Base-by-base conservation (phyloP, 2,329 filamentous ascomycete species). In the Aspergillus amoenus region DNA sequence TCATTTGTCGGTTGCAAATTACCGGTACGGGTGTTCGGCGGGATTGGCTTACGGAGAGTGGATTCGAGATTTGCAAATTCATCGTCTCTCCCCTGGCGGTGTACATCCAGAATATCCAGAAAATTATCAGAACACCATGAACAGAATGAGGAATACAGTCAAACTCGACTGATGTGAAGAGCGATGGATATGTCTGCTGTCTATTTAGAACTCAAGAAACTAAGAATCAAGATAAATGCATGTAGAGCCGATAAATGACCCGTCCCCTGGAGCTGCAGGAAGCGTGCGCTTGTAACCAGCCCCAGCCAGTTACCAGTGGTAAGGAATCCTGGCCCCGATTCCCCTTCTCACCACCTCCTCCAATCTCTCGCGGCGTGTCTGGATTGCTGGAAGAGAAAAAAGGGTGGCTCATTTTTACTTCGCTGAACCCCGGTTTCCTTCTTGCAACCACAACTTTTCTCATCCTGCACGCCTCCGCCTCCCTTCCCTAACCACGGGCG, bases 271-370 rank as follows among this genome's bases (percentile, higher is more conserved):
- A 49, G 47, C n/a, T 17, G 45, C 24, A 52, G 34, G 39, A 49
- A 24, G 49, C 30, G 15, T 52, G 41, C 22, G 27, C 17, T 24
- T 44, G 49, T 44, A 41, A 11, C 42, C 48, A 47, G 48, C 24
- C 30, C 47, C 27, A 34, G 37, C 43, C 42, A 46, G 22, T 56
- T 8, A 42, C 40, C 32, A 37, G 12, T 43, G 41, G 40, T 42
- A 56, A 56, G 43, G 54, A 60, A 60, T 60, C 46, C 50, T 53
- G 37, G 50, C 46, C 57, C 27, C 27, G 27, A 46, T 43, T 13
- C 32, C 32, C 21, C 40, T 50, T 52, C 47, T 30, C 27, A 30
- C 27, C 27, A 55, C 43, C 24, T 34, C 39, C 41, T n/a, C 21
- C 22, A 15, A 21, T 42, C 40, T 24, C 42, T 22, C 22, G 18